Conservation (phyloP, 2,329 filamentous ascomycete genomes). For the Fusarium annulatum region DNA sequence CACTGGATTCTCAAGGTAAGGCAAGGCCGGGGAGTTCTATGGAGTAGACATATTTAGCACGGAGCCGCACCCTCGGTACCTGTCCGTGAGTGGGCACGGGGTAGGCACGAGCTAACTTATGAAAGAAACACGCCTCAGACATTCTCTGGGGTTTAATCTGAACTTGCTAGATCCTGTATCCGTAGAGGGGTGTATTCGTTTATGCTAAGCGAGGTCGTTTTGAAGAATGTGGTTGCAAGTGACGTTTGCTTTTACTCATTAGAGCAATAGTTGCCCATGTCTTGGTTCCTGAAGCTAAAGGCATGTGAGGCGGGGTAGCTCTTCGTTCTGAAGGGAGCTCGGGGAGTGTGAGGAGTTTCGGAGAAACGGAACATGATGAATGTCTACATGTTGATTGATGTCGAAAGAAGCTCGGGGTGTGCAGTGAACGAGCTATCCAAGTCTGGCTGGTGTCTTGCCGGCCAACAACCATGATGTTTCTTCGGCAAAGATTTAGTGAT, state of each 20-base stretch:
- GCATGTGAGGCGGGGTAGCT: conserved; percentile 33
- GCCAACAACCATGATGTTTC: neutral
- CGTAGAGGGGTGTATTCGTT: conserved; percentile 7
- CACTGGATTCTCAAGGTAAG: neutral
- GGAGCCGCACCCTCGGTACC: conserved; percentile 42
- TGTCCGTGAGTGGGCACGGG: conserved; percentile 37
- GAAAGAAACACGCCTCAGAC: conserved; percentile 6
- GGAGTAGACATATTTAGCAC: conserved; percentile 25
- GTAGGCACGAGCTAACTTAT: conserved; percentile 1
- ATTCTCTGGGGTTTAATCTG: neutral
- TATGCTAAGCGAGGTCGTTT: neutral
- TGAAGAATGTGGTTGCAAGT: neutral
- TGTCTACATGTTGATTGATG: neutral
- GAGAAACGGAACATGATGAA: conserved; percentile 25
- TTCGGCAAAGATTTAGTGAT: neutral
- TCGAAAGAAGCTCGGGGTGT: conserved; percentile 21
- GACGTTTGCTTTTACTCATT: conserved; percentile 12
- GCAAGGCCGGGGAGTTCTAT: conserved; percentile 11
- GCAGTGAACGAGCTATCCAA: conserved; percentile 4
- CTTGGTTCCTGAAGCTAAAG: conserved; percentile 5
- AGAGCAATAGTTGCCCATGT: conserved; percentile 1
- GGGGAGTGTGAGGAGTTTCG: conserved; percentile 20
- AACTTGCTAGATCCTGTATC: conserved; percentile 14
- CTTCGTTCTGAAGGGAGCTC: conserved; percentile 1
- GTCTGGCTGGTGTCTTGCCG: conserved; percentile 1